Evolutionary conservation across 2,329 filamentous ascomycete species (phyloP).

Genomic region (Rasamsonia emersonii): DNA sequence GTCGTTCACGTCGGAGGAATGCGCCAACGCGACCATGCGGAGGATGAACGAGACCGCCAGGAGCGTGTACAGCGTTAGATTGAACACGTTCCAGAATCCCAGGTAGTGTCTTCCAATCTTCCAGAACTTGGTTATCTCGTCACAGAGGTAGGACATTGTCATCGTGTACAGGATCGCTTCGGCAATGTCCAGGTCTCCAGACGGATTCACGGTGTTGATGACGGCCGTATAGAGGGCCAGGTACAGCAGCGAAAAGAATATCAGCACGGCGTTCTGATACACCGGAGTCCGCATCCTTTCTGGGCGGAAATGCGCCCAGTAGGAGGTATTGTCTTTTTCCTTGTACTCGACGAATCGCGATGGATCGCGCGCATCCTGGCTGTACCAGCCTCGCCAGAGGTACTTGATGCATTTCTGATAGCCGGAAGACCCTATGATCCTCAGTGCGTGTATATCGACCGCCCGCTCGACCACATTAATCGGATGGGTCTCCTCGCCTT

Average conservation of each 20-base stretch:
- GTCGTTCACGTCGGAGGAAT: conserved; percentile 44
- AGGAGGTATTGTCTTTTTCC: conserved; percentile 67
- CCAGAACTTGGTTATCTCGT: conserved; percentile 82
- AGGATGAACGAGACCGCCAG: conserved; percentile 70
- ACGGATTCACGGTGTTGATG: conserved; percentile 87
- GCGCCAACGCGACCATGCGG: conserved; percentile 67
- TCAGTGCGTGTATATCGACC: conserved; percentile 82
- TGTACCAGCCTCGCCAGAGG: conserved; percentile 90
- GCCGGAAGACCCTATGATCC: conserved; percentile 81
- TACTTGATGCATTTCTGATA: conserved; percentile 94
- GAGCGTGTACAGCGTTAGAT: conserved; percentile 69
- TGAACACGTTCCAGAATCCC: conserved; percentile 96
- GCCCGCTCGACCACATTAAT: conserved; percentile 88
- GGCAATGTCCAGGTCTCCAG: conserved; percentile 72
- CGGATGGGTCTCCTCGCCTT: conserved; percentile 62
- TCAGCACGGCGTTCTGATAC: conserved; percentile 86
- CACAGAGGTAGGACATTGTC: conserved; percentile 81
- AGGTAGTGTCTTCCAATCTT: conserved; percentile 89
- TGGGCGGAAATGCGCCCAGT: conserved; percentile 78
- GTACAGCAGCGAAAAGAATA: conserved; percentile 75
- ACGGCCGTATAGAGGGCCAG: conserved; percentile 78
- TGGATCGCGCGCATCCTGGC: conserved; percentile 90
- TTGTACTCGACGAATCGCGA: conserved; percentile 84
- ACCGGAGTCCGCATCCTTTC: conserved; percentile 87
- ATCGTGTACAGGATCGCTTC: conserved; percentile 84